Evolutionary conservation across 2,329 filamentous ascomycete genomes (phyloP).

Genomic region (Alternaria sp.): DNA sequence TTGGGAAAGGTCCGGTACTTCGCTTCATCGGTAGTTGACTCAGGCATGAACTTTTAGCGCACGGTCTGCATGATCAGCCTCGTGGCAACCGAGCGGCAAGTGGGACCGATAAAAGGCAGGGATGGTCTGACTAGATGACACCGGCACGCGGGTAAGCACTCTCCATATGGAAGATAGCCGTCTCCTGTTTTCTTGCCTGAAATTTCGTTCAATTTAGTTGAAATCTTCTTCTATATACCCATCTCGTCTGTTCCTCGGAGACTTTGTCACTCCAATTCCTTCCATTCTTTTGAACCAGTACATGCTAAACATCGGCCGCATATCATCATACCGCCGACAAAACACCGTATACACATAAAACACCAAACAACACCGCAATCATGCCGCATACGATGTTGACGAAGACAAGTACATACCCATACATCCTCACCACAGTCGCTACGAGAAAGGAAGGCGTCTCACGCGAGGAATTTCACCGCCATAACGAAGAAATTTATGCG

Average conservation of each 20-base stretch:
- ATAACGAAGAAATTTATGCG: constrained; percentile 24
- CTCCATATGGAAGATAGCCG: constrained; percentile 1
- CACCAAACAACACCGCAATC: neutral
- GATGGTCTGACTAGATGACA: constrained; percentile 1
- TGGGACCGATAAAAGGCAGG: constrained; percentile 3
- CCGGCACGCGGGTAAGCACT: neutral
- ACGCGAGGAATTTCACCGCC: constrained; percentile 22
- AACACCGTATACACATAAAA: neutral
- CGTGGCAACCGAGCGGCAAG: constrained; percentile 4
- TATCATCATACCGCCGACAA: constrained; percentile 2
- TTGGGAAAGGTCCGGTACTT: neutral
- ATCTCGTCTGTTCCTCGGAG: neutral
- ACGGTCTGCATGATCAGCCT: neutral
- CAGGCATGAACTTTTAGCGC: neutral
- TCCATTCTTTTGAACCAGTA: neutral
- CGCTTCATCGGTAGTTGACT: neutral
- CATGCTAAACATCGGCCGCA: constrained; percentile 2
- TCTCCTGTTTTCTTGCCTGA: constrained; percentile 3
- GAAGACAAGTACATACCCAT: constrained; percentile 22
- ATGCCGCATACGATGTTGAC: neutral
- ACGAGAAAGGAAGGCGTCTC: constrained; percentile 25
- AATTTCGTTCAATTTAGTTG: neutral
- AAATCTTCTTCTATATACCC: neutral
- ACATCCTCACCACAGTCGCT: constrained; percentile 22
- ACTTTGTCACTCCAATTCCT: neutral